These are phyloP conservation scores for Berberis vulgaris DNA, from an alignment of 164 flowering plant genomes.

Conservation along the genomic window DNA sequence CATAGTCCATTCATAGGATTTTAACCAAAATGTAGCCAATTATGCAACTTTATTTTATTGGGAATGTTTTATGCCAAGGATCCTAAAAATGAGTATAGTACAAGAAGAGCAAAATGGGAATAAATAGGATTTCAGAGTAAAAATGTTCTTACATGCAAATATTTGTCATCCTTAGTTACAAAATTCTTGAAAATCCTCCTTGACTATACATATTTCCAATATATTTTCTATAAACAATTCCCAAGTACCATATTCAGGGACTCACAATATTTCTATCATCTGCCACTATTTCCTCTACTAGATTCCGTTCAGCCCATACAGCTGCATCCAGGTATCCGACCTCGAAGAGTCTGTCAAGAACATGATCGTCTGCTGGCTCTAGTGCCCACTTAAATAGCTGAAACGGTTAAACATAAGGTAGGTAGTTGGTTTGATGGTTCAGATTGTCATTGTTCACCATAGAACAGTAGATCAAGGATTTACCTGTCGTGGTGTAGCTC, in stretches of 20 bases:
- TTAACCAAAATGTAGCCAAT: too few relatives aligned
- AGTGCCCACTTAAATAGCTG: slow-evolving; percentile 96
- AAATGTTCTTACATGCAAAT: too few relatives aligned
- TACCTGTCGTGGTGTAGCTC: slow-evolving; percentile 75
- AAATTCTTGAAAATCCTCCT: too few relatives aligned
- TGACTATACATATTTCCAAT: too few relatives aligned
- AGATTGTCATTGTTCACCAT: background rate
- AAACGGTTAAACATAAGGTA: background rate
- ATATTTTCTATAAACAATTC: too few relatives aligned
- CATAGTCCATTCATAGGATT: too few relatives aligned
- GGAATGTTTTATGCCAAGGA: too few relatives aligned
- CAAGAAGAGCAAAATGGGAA: too few relatives aligned
- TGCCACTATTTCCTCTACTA: slow-evolving; percentile 41
- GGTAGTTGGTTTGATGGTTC: background rate
- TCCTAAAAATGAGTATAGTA: too few relatives aligned
- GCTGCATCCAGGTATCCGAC: slow-evolving; percentile 88
- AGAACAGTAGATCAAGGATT: background rate
- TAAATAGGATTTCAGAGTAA: too few relatives aligned
- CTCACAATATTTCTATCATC: slow-evolving; percentile 19
- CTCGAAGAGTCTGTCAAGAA: slow-evolving; percentile 79
- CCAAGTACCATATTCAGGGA: background rate
- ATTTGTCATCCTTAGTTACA: too few relatives aligned
- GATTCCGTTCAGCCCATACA: slow-evolving; percentile 77
- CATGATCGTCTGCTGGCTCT: slow-evolving; percentile 83
- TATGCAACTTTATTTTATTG: too few relatives aligned